Percentiles rank a stretch among this genome's conserved stretches.
Evolutionary conservation across 768 basidiomycete genomes (phyloP).

Genomic region (Hortiboletus campestris): DNA sequence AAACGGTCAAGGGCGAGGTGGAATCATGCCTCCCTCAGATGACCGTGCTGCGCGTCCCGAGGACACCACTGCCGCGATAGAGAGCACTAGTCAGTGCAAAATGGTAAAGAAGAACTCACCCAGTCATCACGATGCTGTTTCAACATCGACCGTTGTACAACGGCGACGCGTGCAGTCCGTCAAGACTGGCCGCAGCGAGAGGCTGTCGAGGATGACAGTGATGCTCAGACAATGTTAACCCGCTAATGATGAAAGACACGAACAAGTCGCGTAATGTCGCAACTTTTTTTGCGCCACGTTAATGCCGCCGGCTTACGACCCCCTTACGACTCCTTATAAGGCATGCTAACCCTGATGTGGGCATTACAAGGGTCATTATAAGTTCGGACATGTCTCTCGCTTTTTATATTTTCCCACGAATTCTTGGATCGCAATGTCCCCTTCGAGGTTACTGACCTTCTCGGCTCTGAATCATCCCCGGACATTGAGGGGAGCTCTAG

Average conservation of each 20-base stretch:
- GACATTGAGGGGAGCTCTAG: not conserved
- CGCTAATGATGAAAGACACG: constrained; percentile 22
- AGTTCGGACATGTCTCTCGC: too few species aligned
- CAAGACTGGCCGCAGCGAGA: constrained; percentile 12
- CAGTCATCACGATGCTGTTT: constrained; percentile 15
- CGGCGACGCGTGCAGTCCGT: constrained; percentile 11
- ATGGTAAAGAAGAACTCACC: constrained; percentile 5
- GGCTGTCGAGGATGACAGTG: constrained; percentile 18
- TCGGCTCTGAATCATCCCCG: not conserved
- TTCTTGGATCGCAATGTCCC: too few species aligned
- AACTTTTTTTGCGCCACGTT: too few species aligned
- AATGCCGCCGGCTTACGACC: too few species aligned
- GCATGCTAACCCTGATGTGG: too few species aligned
- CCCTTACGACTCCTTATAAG: too few species aligned
- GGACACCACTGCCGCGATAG: constrained; percentile 8
- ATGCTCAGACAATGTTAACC: constrained; percentile 26
- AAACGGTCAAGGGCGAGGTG: not conserved
- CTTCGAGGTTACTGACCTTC: not conserved
- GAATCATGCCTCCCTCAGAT: not conserved
- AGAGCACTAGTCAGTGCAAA: not conserved
- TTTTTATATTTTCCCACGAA: too few species aligned
- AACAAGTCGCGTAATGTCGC: not conserved
- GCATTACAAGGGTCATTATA: too few species aligned
- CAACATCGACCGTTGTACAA: constrained; percentile 8
- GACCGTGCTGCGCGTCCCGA: not conserved